phyloP scores from a whole-genome alignment of 192 early-diverging fungal species.

The Podila horticola region DNA sequence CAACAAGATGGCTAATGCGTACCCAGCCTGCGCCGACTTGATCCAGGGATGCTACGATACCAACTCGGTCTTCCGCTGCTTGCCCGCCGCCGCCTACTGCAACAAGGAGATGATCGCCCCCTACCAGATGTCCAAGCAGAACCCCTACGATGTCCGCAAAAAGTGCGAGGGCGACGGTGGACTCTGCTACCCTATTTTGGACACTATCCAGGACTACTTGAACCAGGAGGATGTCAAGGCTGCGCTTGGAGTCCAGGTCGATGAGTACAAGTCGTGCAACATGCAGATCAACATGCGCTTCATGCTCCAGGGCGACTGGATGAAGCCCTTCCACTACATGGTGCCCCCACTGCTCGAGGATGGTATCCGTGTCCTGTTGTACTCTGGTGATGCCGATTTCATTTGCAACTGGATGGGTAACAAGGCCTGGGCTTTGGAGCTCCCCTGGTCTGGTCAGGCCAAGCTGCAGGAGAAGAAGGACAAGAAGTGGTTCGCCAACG shows the following conservation, averaged over 20 bases:
- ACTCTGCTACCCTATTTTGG: slow-evolving; percentile 90
- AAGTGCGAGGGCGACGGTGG: slow-evolving; percentile 81
- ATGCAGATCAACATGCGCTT: slow-evolving; percentile 75
- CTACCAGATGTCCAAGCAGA: slow-evolving; percentile 85
- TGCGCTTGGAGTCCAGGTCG: slow-evolving; percentile 77
- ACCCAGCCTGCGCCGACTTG: slow-evolving; percentile 78
- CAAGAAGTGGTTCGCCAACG: slow-evolving; percentile 74
- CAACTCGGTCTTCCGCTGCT: slow-evolving; percentile 79
- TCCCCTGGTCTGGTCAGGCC: slow-evolving; percentile 84
- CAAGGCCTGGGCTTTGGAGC: slow-evolving; percentile 88
- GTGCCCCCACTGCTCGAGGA: slow-evolving; percentile 79
- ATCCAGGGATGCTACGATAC: slow-evolving; percentile 89
- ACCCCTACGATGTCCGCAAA: slow-evolving; percentile 94
- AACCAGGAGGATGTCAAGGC: slow-evolving; percentile 81
- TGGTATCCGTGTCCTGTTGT: slow-evolving; percentile 86
- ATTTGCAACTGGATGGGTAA: slow-evolving; percentile 95
- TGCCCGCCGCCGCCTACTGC: slow-evolving; percentile 88
- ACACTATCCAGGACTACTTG: slow-evolving; percentile 81
- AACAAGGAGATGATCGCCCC: slow-evolving; percentile 81
- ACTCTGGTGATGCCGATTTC: slow-evolving; percentile 94
- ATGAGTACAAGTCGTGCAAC: slow-evolving; percentile 84
- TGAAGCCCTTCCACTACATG: slow-evolving; percentile 79
- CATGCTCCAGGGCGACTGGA: slow-evolving; percentile 62
- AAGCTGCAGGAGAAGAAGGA: slow-evolving; percentile 78
- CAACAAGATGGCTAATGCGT: slow-evolving; percentile 77